Conservation (phyloP, 129 eudicot species). For the Helianthus annuus region HanXRQr2.0-SUNRISE NC_035449.2:20353225-20353724, state of each 20-base stretch:
- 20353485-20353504: not conserved
- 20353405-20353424: not conserved
- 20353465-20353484: not conserved
- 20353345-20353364: not conserved
- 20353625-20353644: not conserved
- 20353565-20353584: not conserved
- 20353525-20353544: not conserved
- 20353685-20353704: not conserved
- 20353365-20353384: not conserved
- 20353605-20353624: slow-evolving; percentile 1
- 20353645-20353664: not conserved
- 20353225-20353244: slow-evolving; percentile 19
- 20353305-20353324: slow-evolving; percentile 1
- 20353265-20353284: slow-evolving; percentile 7
- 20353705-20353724: too few relatives aligned
- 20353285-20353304: slow-evolving; percentile 1
- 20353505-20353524: not conserved
- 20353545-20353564: not conserved
- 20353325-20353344: not conserved
- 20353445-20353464: not conserved
- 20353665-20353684: not conserved
- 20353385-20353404: slow-evolving; percentile 8
- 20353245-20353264: slow-evolving; percentile 7
- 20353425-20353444: not conserved
- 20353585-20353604: not conserved